Base-by-base conservation (phyloP, 1,284 basidiomycete genomes). In the Ustilago vetiveriae region DNA sequence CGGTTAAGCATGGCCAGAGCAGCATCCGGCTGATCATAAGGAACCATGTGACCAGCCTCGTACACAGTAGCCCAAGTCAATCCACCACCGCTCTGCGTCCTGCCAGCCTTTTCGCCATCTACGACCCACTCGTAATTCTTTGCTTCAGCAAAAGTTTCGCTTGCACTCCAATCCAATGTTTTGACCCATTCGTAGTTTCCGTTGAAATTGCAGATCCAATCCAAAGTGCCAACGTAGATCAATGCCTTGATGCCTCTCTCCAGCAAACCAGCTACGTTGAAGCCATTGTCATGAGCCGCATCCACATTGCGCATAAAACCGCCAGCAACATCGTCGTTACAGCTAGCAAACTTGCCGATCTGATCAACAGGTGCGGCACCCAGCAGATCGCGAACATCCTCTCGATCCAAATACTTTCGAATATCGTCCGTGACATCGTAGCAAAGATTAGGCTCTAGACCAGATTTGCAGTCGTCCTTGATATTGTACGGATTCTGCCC, bases 191-290 rank as follows among this genome's bases (percentile, higher is more conserved):
- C 52, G 35, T 55, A 53, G 55, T 74, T 75, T 9, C 72, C 67
- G 26, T 74, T 47, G 27, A 58, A 68, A 59, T 79, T 80, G 62
- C 77, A 82, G 46, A 75, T 80, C 76, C 78, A 81, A 56, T 82
- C 80, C 19, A 75, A 48, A 22, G 75, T 76, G 3, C 90, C 90
- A 6, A 88, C 88, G 68, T 91, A 90, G 59, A 91, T 88, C 45
- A 92, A 84, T 23, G 91, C 83, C 19, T 87, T 85, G 35, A 92
- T 82, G 6, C 88, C 89, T 26, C 90, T 86, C 76, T 92, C 91
- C 19, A 93, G 86, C 29, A 94, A 85, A 2, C 85, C 88, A 1
- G 86, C 85, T 52, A 92, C 84, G 75, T 92, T 88, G 80, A 39
- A 55, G 1, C 53, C 59, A 33, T 72, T 78, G 23, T 75, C 68